Base-by-base conservation (phyloP, 2,329 filamentous ascomycete genomes). In the Elsinoe batatas region DNA sequence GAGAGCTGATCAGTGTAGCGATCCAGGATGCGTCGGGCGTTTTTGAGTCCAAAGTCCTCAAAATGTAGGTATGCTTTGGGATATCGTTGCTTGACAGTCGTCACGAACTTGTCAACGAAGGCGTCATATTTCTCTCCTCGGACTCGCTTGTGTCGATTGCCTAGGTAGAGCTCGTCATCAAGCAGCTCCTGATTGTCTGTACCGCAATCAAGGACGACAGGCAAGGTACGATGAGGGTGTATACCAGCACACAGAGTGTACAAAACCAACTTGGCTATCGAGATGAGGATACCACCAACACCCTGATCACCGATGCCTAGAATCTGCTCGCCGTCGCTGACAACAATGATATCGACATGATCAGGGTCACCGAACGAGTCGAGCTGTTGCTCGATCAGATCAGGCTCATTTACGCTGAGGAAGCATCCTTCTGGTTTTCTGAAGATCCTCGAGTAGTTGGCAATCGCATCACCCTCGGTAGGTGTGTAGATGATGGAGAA, bases 401-500 rank as follows among this genome's bases (percentile, higher is more conserved):
- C 82, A 4, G 79, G 70, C 55, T 90, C 81, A 15, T 81, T 74
- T 47, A 94, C 85, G 62, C 86, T 88, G 51, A 94, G 69, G 61
- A 89, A 94, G 62, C 87, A 89, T 0, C 90, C 90, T 61, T 91
- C 85, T 0, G 89, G 87, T 15, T 80, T 76, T 10, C 90, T 75
- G 64, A 95, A 95, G 0, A 93, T 68, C 0, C 83, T 74, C 0
- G 88, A 93, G 65, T 88, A 95, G 60, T 91, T 87, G 61, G 88
- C 81, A 51, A 95, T 95, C 0, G 90, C 90, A 38, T 94, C 88
- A 7, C 87, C 88, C 70, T 95, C 89, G 0, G 90, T 95, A 0
- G 90, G 90, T 0, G 90, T 95, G 65, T 95, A 95, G 26, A 95
- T 87, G n/a, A 95, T 75, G 38, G 84, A 82, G 65, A 94, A 91